phyloP scores from a whole-genome alignment of 2,329 filamentous ascomycete genomes.

The Monilinia fructigena region DNA sequence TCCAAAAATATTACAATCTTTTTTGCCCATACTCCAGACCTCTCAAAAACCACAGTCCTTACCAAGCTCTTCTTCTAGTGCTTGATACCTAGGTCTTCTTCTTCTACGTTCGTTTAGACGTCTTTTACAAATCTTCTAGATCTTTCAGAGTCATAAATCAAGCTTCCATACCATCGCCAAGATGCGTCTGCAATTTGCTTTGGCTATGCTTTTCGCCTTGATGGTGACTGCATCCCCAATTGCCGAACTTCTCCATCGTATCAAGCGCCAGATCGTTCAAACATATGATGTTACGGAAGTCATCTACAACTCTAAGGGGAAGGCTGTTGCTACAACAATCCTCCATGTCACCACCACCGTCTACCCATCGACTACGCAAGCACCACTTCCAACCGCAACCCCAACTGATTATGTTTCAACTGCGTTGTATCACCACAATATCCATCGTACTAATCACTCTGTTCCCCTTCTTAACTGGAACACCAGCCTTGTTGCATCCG shows the following conservation, averaged over 20 bases:
- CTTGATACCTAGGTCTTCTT: constrained; percentile 12
- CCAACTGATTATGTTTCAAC: constrained; percentile 23
- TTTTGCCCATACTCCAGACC: constrained; percentile 1
- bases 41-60: constrained; percentile 12
- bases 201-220: constrained; percentile 16
- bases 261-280: constrained; percentile 17
- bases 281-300: constrained; percentile 23
- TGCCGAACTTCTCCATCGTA: background rate
- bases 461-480: constrained; percentile 20
- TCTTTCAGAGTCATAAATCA: constrained; percentile 3
- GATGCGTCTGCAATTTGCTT: constrained; percentile 20
- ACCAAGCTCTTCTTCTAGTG: constrained; percentile 20
- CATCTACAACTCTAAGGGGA: constrained; percentile 16
- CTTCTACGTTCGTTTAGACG: background rate
- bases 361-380: constrained; percentile 20
- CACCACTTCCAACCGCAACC: constrained; percentile 22
- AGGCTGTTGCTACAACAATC: constrained; percentile 18
- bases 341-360: constrained; percentile 21
- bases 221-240: constrained; percentile 21
- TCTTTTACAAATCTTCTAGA: constrained; percentile 9
- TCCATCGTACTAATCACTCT: constrained; percentile 24
- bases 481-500: constrained; percentile 21
- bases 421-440: constrained; percentile 24
- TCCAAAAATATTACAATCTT: constrained; percentile 5
- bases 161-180: background rate